Conservation (phyloP, 305 asterid species). For the Ruellia speciosa region DNA sequence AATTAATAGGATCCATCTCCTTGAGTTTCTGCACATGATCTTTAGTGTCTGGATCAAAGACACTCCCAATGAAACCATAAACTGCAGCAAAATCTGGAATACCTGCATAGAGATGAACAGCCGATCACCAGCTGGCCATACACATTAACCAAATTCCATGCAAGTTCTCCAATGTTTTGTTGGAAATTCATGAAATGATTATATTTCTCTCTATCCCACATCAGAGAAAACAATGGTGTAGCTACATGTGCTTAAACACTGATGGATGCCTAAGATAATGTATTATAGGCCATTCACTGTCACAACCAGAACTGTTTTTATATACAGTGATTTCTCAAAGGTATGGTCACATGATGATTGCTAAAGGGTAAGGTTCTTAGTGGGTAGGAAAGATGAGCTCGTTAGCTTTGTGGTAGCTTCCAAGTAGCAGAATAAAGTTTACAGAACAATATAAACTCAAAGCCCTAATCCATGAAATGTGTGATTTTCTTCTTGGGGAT, state of each 20-base stretch:
- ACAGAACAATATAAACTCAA: too few species aligned
- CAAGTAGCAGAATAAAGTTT: background rate
- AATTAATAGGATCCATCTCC: conserved; percentile 97
- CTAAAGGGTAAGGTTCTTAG: background rate
- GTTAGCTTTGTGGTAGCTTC: background rate
- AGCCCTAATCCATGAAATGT: too few species aligned
- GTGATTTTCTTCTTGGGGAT: too few species aligned
- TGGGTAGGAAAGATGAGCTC: background rate
- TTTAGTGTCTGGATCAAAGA: conserved; percentile 72
- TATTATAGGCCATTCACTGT: too few species aligned
- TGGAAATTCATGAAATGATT: background rate
- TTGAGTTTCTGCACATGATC: conserved; percentile 80
- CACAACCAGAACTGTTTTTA: too few species aligned
- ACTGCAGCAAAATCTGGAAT: conserved; percentile 91
- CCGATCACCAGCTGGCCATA: background rate
- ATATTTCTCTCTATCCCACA: background rate
- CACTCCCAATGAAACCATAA: conserved; percentile 85
- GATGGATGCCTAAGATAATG: conserved; percentile 6
- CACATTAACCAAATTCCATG: background rate
- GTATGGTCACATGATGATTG: background rate
- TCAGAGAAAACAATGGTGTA: background rate
- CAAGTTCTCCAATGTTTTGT: conserved; percentile 5
- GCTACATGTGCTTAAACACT: background rate
- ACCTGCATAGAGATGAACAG: conserved; percentile 33
- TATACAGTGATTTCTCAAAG: background rate